phyloP scores from a whole-genome alignment of 2,329 filamentous ascomycete species.

The Penicillium hordei region DNA sequence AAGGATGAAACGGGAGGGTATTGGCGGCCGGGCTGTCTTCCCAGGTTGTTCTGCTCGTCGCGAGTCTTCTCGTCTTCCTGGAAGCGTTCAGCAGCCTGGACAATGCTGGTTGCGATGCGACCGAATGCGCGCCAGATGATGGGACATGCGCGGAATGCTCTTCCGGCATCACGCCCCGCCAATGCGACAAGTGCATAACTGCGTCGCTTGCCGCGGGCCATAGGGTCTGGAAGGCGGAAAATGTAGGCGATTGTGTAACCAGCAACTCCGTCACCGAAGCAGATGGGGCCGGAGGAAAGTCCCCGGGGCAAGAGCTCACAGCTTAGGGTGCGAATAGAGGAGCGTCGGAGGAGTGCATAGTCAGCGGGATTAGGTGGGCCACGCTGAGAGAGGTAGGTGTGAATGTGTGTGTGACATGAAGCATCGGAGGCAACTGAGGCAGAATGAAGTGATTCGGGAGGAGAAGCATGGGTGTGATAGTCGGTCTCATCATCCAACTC shows the following conservation, averaged over 20 bases:
- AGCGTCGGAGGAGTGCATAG: constrained; percentile 57
- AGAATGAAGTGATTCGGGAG: constrained; percentile 41
- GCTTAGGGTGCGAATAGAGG: constrained; percentile 59
- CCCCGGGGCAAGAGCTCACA: constrained; percentile 58
- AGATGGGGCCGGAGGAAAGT: constrained; percentile 58
- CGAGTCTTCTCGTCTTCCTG: constrained; percentile 47
- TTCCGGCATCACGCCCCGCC: constrained; percentile 53
- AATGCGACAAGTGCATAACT: constrained; percentile 59
- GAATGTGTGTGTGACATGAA: constrained; percentile 55
- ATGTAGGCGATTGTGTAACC: constrained; percentile 62
- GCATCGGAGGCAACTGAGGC: constrained; percentile 46
- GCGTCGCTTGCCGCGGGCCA: constrained; percentile 57
- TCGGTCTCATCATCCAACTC: constrained; percentile 40
- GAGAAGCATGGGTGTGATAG: constrained; percentile 38
- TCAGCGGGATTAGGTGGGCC: constrained; percentile 54
- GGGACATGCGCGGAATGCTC: constrained; percentile 49
- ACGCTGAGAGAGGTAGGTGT: constrained; percentile 59
- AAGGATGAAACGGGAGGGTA: constrained; percentile 60
- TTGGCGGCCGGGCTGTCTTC: constrained; percentile 37
- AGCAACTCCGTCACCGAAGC: constrained; percentile 56
- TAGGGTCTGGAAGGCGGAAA: constrained; percentile 59
- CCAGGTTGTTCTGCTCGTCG: constrained; percentile 37
- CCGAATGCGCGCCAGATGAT: constrained; percentile 56
- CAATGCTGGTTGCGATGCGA: constrained; percentile 54
- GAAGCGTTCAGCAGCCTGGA: constrained; percentile 46